Percentiles rank a stretch among this genome's conserved stretches.
These are phyloP conservation scores for Pythium plurisporium DNA, from an alignment of 352 stramenopile species.

Conservation along the genomic window DNA sequence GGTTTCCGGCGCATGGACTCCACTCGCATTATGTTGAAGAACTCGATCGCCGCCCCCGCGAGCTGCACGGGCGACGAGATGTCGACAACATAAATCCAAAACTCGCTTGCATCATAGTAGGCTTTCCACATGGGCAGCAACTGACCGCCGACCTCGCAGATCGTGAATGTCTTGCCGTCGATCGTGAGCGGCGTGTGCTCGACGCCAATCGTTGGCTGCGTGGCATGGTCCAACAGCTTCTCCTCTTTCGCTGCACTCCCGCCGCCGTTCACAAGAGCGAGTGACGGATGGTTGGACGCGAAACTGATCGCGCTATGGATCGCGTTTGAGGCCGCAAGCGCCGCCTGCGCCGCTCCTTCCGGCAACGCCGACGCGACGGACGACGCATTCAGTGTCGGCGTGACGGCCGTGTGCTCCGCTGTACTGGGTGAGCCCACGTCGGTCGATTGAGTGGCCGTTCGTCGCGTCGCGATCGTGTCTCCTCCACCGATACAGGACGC, in stretches of 20 bases:
- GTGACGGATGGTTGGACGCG: constrained; percentile 9
- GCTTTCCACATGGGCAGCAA: constrained; percentile 68
- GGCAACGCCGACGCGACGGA: neutral
- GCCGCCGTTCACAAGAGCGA: neutral
- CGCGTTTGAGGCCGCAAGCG: neutral
- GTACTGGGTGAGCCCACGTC: too few relatives aligned
- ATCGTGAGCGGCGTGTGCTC: constrained; percentile 53
- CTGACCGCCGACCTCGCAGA: constrained; percentile 64
- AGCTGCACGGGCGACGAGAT: constrained; percentile 49
- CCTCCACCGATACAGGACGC: constrained; percentile 4
- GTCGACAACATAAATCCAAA: constrained; percentile 72
- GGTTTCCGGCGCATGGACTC: constrained; percentile 52
- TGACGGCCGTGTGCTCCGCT: too few relatives aligned
- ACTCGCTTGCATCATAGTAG: constrained; percentile 61
- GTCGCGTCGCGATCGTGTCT: too few relatives aligned
- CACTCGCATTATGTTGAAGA: constrained; percentile 55
- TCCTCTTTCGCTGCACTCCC: constrained; percentile 8
- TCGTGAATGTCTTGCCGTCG: constrained; percentile 30
- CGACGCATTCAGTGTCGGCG: too few relatives aligned
- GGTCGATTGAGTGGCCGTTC: too few relatives aligned
- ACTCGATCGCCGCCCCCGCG: constrained; percentile 45
- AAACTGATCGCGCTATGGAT: constrained; percentile 15
- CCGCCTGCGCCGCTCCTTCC: neutral
- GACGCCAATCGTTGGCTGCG: constrained; percentile 59
- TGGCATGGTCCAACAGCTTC: constrained; percentile 26